Base-by-base conservation (phyloP, 371 early-diverging fungal genomes). In the Zychaea mexicana region DNA sequence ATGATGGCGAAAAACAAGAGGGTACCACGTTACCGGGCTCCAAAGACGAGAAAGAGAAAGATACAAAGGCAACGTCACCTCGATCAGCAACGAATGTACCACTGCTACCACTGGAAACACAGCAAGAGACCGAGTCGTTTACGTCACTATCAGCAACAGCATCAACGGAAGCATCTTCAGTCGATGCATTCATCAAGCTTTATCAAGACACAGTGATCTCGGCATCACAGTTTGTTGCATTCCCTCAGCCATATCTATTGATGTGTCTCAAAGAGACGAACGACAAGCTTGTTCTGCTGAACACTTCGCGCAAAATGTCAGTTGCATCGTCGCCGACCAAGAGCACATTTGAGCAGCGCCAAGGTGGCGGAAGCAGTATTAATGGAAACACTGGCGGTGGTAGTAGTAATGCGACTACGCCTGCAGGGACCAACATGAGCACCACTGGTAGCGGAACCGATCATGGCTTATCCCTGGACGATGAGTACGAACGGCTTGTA, bases 221-320 rank as follows among this genome's bases (percentile, higher is more conserved):
- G 0, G 90, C 89, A 4, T 96, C 96, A 0, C 95, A 95, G 2
- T 86, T 88, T 71, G 94, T 97, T 15, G 72, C 73, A 10, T 93
- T 94, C 57, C 90, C 94, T 5, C 89, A 90, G 5, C 98, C 98
- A 2, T 95, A 92, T 71, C 67, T 94, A 15, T 73, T 97, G 47
- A 73, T 79, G 13, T 73, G 81, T 26, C 78, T 94, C 70, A 86
- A 87, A 26, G 84, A 88, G 12, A 88, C 86, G 7, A 92, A 90
- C 22, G 76, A 74, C 33, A 80, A 71, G 26, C 36, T 80, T n/a
- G 66, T 70, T 5, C 17, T 52, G 10, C 46, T 77, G 4, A 61
- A 66, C 17, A 57, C 68, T 9, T 39, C 60, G 28, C 62, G 56
- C 30, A 70, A 58, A 24, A 17, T 61, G 17, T 9, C 46, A 2